These are phyloP conservation scores for Neurospora sp. DNA, from an alignment of 495 filamentous ascomycete species.

Conservation along the genomic window DNA sequence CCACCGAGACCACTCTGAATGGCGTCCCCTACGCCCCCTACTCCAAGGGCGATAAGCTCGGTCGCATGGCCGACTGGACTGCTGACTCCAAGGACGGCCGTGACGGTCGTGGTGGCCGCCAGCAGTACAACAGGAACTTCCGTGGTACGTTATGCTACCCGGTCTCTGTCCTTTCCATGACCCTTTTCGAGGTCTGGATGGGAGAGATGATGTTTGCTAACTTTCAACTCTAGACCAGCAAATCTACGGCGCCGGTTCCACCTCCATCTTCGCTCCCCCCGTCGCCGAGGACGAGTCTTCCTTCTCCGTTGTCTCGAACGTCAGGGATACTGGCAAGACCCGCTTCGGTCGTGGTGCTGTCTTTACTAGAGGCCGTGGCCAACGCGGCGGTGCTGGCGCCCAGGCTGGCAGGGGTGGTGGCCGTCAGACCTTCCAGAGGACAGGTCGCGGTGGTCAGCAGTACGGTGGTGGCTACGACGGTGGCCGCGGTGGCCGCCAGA, in stretches of 20 bases:
- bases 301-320: constrained; percentile 97
- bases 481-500: constrained; percentile 45
- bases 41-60: constrained; percentile 96
- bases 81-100: constrained; percentile 78
- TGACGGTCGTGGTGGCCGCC: constrained; percentile 65
- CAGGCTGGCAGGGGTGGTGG: constrained; percentile 47
- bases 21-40: constrained; percentile 96
- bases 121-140: constrained; percentile 84
- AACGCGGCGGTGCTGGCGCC: constrained; percentile 63
- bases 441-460: constrained; percentile 34
- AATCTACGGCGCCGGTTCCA: constrained; percentile 85
- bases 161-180: not conserved
- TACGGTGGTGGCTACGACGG: constrained; percentile 43
- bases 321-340: constrained; percentile 68
- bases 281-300: constrained; percentile 89
- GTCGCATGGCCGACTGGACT: constrained; percentile 99
- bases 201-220: not conserved
- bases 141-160: constrained; percentile 51
- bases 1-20: constrained; percentile 74
- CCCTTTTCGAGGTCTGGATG: not conserved
- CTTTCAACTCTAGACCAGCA: constrained; percentile 62
- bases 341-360: constrained; percentile 85
- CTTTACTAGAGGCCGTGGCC: constrained; percentile 76
- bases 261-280: constrained; percentile 79
- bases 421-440: constrained; percentile 39